Base-by-base conservation (phyloP, 768 basidiomycete species). In the Lentinula detonsa region DNA sequence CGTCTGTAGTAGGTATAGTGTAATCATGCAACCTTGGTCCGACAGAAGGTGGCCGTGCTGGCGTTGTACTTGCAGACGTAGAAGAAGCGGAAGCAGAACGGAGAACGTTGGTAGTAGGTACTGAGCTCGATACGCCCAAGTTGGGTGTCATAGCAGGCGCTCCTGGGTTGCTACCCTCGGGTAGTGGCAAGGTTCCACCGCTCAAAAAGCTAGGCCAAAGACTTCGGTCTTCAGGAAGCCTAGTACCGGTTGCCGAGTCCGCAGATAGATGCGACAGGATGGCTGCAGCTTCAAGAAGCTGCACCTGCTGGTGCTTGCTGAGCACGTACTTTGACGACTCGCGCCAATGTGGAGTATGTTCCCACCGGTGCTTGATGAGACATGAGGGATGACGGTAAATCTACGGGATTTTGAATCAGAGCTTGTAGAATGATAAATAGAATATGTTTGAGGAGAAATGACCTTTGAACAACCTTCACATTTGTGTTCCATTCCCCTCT, bases 401-500 rank as follows among this genome's bases (percentile, higher is more conserved):
- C 90, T 91, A 69, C 15, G 51, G 39, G 46, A 28, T 31, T 46
- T 31, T 9, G 16, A 15, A 50, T 60, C 59, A 34, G 15, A 6
- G 16, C 9, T 23, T 53, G 46, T 5, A 55, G 43, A 34, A 23
- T 23, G 37, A 42, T 3, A 34, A 4, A 28, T 28, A 28, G 3
- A 28, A 28, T 28, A 28, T 3, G 28, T 28, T 28, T 48, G 15
- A 58, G 49, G 51, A 46, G 21, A 34, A 35, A 51, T 37, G n/a
- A 91, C 95, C 90, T 98, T 98, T 42, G 88, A 87, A 73, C 95
- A 98, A 67, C 86, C 92, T 76, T 98, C 95, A 75, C 95, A 98
- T 64, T 86, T 88, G 76, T 92, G 94, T 61, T 90, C 87, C 58
- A 88, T 83, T 1, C 92, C 93, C 61, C 91, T 84, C 74, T 92